phyloP scores from a whole-genome alignment of 2,329 filamentous ascomycete species.

The Cladosporium halotolerans region DNA sequence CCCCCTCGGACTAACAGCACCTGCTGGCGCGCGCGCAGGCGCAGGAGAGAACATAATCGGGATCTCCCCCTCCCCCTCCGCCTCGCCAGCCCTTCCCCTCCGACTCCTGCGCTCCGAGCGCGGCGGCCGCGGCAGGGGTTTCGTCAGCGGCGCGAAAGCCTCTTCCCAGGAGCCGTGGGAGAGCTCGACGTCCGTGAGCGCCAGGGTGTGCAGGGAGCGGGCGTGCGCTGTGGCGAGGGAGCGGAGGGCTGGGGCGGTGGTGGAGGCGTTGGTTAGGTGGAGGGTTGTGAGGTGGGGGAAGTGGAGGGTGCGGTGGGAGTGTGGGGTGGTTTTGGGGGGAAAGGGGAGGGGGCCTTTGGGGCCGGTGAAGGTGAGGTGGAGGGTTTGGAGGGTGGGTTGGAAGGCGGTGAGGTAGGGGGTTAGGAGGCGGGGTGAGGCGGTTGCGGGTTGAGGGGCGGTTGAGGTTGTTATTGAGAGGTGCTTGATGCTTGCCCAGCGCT shows the following conservation, averaged over 20 bases:
- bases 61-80: constrained; percentile 20
- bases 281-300: constrained; percentile 65
- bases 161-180: constrained; percentile 73
- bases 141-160: constrained; percentile 64
- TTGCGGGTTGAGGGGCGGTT: constrained; percentile 35
- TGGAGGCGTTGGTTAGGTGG: constrained; percentile 64
- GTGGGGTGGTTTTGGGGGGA: constrained; percentile 31
- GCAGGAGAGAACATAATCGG: constrained; percentile 30
- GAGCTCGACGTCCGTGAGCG: constrained; percentile 70
- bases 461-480: constrained; percentile 63
- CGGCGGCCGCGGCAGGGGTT: neutral
- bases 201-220: constrained; percentile 65
- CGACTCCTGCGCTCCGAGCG: neutral
- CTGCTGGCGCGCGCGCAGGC: too few species aligned
- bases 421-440: constrained; percentile 45
- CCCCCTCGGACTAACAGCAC: too few species aligned
- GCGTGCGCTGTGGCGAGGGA: constrained; percentile 63
- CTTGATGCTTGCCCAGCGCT: constrained; percentile 71
- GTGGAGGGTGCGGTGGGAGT: constrained; percentile 53
- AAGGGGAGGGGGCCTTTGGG: constrained; percentile 67
- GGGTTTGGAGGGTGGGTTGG: constrained; percentile 42
- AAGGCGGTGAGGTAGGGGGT: constrained; percentile 74
- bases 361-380: constrained; percentile 73
- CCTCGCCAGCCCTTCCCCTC: neutral
- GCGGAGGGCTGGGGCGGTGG: constrained; percentile 65